phyloP scores from a whole-genome alignment of 2,329 filamentous ascomycete species.

The Chaetoscypha palmicola region DNA sequence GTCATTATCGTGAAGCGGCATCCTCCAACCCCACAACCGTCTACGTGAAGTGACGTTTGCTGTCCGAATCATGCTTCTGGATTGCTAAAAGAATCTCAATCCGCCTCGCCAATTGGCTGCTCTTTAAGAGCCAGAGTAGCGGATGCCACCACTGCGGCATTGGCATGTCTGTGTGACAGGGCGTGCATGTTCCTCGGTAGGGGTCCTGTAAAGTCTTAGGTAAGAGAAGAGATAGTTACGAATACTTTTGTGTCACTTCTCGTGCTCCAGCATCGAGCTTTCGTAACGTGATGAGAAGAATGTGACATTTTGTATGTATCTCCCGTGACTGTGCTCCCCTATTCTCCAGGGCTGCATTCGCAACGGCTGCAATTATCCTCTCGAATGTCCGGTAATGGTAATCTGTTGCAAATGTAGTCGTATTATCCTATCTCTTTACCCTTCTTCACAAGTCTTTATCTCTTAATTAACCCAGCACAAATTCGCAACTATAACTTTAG shows the following conservation, averaged over 20 bases:
- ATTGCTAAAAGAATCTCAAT: constrained; percentile 21
- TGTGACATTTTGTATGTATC: neutral
- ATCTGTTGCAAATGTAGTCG: too few relatives aligned
- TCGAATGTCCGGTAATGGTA: too few relatives aligned
- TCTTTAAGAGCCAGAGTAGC: neutral
- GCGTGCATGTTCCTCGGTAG: neutral
- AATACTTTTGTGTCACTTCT: constrained; percentile 8
- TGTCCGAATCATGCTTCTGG: constrained; percentile 7
- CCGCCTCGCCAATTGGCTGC: constrained; percentile 7
- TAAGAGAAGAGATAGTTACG: constrained; percentile 7
- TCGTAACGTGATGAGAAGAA: constrained; percentile 5
- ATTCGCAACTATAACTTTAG: too few relatives aligned
- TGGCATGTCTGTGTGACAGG: constrained; percentile 2
- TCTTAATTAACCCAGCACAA: too few relatives aligned
- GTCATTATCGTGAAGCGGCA: constrained; percentile 1
- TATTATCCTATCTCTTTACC: too few relatives aligned
- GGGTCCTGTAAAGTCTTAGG: constrained; percentile 6
- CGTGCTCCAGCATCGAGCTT: neutral
- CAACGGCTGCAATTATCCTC: too few relatives aligned
- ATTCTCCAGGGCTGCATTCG: neutral
- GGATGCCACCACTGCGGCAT: neutral
- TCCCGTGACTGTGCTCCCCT: neutral
- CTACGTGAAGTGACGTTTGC: constrained; percentile 9
- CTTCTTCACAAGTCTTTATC: too few relatives aligned
- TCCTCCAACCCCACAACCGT: constrained; percentile 19